Base-by-base conservation (phyloP, 192 early-diverging fungal species). In the Gryganskiella cystojenkinii region DNA sequence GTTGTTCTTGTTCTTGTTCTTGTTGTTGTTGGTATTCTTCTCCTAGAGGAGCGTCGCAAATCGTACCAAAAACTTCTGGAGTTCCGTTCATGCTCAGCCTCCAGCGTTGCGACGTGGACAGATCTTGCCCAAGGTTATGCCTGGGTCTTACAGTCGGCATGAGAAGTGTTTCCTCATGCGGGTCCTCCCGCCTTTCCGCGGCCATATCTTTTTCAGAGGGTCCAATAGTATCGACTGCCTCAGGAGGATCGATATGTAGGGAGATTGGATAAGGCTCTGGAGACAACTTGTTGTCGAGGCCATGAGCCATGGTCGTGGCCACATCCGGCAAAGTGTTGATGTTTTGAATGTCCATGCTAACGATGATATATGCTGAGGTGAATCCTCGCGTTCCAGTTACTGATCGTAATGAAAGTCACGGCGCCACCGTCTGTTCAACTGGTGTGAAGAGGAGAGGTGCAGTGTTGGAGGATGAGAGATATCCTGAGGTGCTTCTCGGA, bases 11-110 rank as follows among this genome's bases (percentile, higher is more conserved):
- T n/a, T n/a, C 4, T 56, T 46, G 17, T 47, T 56, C 2, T 50
- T 22, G n/a, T 9, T 11, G 5, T 13, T 14, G 27, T 37, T 46
- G 15, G 53, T 17, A 17, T 19, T 20, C 1, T 27, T 51, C 22
- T 30, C 20, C 37, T 40, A 40, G 7, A 9, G 5, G 37, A 40
- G 37, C 37, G 5, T 69, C 67, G 25, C 67, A 30, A 37, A 70
- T 70, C 3, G 58, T 42, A 45, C 67, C 67, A 42, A 51, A 51
- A 15, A 70, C 67, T 25, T 53, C 19, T 3, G 67, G 58, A 1
- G 31, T 43, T 10, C 67, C 58, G 3, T 46, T 9, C 50, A 31
- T 61, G 31, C 58, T 70, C 24, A 70, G 51, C 43, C 67, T 47
- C 67, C 67, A 70, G 25, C 35, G 28, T 9, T 52, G 67, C 37